Conservation (phyloP, 2,329 filamentous ascomycete genomes). For the Pyrenophora graminea region DNA sequence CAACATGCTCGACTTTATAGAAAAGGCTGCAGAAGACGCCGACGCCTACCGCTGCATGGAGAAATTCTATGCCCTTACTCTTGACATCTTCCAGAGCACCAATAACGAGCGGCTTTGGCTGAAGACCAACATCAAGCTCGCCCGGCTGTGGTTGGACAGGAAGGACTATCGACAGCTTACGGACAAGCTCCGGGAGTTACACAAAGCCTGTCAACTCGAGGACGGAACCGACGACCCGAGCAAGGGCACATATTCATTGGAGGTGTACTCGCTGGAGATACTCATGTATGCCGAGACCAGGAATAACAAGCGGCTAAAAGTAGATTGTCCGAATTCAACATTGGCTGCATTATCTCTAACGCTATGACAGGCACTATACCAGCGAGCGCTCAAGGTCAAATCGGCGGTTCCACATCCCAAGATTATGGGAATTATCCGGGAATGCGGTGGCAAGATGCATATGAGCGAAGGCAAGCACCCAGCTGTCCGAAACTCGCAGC, state of each 20-base stretch:
- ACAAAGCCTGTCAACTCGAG: slow-evolving; percentile 82
- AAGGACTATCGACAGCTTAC: slow-evolving; percentile 82
- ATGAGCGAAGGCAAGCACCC: slow-evolving; percentile 77
- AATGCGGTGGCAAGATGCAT: slow-evolving; percentile 99
- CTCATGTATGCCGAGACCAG: slow-evolving; percentile 97
- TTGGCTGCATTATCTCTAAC: slow-evolving; percentile 30
- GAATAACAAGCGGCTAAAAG: slow-evolving; percentile 96
- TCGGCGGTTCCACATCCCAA: slow-evolving; percentile 98
- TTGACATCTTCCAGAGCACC: slow-evolving; percentile 92
- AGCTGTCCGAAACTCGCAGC: slow-evolving; percentile 13
- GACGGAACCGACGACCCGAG: slow-evolving; percentile 89
- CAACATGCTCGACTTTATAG: slow-evolving; percentile 97
- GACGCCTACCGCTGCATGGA: slow-evolving; percentile 83
- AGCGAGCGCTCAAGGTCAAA: slow-evolving; percentile 85
- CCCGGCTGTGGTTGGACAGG: slow-evolving; percentile 85
- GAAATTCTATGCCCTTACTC: slow-evolving; percentile 89
- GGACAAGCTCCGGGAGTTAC: slow-evolving; percentile 84
- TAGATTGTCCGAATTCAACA: slow-evolving; percentile 32
- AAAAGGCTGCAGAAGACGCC: slow-evolving; percentile 78
- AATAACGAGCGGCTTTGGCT: slow-evolving; percentile 98
- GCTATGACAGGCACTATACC: slow-evolving; percentile 69
- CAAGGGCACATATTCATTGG: slow-evolving; percentile 94
- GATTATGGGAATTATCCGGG: slow-evolving; percentile 98
- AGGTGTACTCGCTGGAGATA: slow-evolving; percentile 96
- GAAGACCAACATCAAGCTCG: slow-evolving; percentile 97